phyloP scores from a whole-genome alignment of 2,329 filamentous ascomycete species.

The Colletotrichum horii region DNA sequence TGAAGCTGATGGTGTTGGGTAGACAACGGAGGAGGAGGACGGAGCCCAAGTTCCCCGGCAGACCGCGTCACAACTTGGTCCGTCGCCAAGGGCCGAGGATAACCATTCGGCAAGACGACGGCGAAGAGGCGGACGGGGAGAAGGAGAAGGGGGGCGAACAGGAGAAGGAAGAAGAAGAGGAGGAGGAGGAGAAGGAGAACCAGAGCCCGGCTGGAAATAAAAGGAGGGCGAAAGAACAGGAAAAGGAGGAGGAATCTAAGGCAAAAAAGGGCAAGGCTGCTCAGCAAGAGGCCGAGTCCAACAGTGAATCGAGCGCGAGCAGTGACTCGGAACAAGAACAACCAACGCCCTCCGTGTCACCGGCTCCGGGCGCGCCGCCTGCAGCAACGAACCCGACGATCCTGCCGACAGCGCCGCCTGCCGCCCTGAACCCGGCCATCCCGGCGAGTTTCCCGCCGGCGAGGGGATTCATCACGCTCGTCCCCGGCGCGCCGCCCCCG shows the following conservation, averaged over 20 bases:
- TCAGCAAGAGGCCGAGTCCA: neutral
- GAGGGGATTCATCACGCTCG: constrained; percentile 12
- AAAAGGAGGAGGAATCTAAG: neutral
- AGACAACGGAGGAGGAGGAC: constrained; percentile 10
- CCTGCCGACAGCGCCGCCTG: neutral
- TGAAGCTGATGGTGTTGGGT: neutral
- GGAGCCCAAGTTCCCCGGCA: constrained; percentile 4
- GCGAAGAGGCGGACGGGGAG: constrained; percentile 9
- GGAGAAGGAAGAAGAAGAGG: neutral
- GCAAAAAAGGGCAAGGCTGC: neutral
- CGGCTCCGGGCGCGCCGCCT: neutral
- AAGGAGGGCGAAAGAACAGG: neutral
- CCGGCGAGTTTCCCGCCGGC: neutral
- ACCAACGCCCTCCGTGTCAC: neutral
- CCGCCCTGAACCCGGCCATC: neutral
- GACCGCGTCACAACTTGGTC: constrained; percentile 6
- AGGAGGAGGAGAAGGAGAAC: neutral
- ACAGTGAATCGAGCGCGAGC: neutral
- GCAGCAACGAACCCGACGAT: neutral
- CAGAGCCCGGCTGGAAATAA: neutral
- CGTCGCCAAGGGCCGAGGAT: neutral
- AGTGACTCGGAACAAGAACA: constrained; percentile 9
- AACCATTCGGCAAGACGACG: neutral
- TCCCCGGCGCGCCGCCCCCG: constrained; percentile 1
- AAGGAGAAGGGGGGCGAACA: neutral